Percentiles rank a stretch among this genome's conserved stretches.
Conservation (phyloP, 176 grass and related monocot species). For the Hordeum marinum region DNA sequence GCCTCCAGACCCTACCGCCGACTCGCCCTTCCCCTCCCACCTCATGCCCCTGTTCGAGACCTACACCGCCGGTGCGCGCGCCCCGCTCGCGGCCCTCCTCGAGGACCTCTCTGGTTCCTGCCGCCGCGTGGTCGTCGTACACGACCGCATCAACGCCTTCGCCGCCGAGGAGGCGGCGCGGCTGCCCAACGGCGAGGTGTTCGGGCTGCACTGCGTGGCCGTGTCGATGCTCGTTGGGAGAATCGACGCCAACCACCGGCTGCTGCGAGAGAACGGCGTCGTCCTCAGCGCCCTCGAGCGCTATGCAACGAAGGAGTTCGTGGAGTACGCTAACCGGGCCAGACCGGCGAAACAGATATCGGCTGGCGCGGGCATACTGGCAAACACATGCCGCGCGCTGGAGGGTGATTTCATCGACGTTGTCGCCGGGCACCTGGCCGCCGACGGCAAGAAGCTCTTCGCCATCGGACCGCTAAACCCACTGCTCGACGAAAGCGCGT, state of each 20-base stretch:
- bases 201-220: conserved; percentile 23
- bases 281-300: neutral
- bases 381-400: conserved; percentile 36
- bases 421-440: neutral
- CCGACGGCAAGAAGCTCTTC: conserved; percentile 35
- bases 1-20: conserved; percentile 23
- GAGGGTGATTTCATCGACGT: conserved; percentile 55
- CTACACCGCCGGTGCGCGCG: conserved; percentile 3
- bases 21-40: conserved; percentile 38
- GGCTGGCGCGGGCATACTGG: neutral
- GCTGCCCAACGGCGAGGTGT: conserved; percentile 20
- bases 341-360: neutral
- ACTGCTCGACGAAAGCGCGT: neutral
- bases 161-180: conserved; percentile 15
- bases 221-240: neutral
- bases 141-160: conserved; percentile 43
- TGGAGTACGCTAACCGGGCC: neutral
- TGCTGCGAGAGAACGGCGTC: conserved; percentile 12
- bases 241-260: neutral
- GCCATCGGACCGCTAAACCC: conserved; percentile 36
- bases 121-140: conserved; percentile 42
- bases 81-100: conserved; percentile 28
- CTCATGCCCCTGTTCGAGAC: conserved; percentile 21
- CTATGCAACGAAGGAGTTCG: conserved; percentile 22
- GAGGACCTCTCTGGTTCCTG: neutral